A percentile compares a stretch with the other conserved stretches of the same genome.
These are phyloP conservation scores for Candida tallmaniae DNA, from an alignment of 805 yeast species.

Conservation along the genomic window DNA sequence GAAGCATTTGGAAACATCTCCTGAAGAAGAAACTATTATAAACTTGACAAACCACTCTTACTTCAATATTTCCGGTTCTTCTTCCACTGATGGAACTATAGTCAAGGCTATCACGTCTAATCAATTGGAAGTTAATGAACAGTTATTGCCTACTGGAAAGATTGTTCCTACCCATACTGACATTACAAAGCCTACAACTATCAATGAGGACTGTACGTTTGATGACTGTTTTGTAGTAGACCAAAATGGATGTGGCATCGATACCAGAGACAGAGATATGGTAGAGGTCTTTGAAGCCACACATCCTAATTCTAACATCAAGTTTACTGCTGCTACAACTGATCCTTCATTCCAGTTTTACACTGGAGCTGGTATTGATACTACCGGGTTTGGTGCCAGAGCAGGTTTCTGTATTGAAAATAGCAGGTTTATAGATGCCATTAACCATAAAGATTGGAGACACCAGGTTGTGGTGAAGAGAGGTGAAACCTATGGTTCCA, in stretches of 20 bases:
- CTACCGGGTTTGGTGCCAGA: slow-evolving; percentile 33
- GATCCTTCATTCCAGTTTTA: slow-evolving; percentile 67
- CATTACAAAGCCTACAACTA: slow-evolving; percentile 15
- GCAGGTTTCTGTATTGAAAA: slow-evolving; percentile 64
- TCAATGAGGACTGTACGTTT: slow-evolving; percentile 24
- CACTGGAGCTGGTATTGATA: slow-evolving; percentile 51
- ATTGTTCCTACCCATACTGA: slow-evolving; percentile 20
- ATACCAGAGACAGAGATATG: slow-evolving; percentile 42
- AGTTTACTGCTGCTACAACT: slow-evolving; percentile 46
- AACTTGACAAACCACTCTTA: slow-evolving; percentile 62
- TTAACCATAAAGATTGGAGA: slow-evolving; percentile 43
- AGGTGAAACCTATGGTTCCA: slow-evolving; percentile 53
- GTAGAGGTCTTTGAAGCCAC: slow-evolving; percentile 38
- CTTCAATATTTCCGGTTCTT: slow-evolving; percentile 42
- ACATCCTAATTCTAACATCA: slow-evolving; percentile 40
- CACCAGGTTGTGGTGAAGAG: slow-evolving; percentile 42
- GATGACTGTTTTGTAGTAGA: slow-evolving; percentile 49
- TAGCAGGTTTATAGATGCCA: slow-evolving; percentile 53
- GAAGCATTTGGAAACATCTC: slow-evolving; percentile 28
- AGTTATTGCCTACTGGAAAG: slow-evolving; percentile 45
- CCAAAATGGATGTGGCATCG: slow-evolving; percentile 28
- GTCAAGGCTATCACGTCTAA: slow-evolving; percentile 34
- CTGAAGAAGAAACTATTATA: slow-evolving; percentile 43
- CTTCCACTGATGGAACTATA: slow-evolving; percentile 27
- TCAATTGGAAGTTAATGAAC: slow-evolving; percentile 38